Conservation (phyloP, 805 yeast genomes). For the Ogataea chonburiensis region DNA sequence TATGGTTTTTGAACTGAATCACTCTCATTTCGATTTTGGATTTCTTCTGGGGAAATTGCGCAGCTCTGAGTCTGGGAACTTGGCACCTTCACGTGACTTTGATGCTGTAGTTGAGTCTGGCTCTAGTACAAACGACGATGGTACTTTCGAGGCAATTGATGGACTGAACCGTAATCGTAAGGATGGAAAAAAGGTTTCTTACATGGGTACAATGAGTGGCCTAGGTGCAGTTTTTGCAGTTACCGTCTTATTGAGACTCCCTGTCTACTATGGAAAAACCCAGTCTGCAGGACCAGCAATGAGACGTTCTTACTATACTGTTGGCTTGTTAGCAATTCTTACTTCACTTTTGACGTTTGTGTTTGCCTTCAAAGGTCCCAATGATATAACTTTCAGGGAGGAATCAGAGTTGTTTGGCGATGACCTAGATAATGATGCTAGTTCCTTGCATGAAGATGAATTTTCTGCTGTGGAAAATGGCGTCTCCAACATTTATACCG, state of each 20-base stretch:
- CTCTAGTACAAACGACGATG: no score
- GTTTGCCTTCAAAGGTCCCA: conserved; percentile 42
- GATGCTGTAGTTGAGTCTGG: no score
- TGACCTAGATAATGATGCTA: conserved; percentile 30
- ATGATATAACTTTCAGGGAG: conserved; percentile 32
- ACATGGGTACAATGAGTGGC: conserved; percentile 63
- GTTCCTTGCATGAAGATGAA: conserved; percentile 35
- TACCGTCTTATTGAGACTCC: conserved; percentile 52
- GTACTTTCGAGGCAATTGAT: conserved; percentile 20
- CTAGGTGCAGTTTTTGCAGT: conserved; percentile 69
- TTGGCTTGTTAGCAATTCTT: conserved; percentile 43
- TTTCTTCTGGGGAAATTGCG: neutral
- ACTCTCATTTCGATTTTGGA: conserved; percentile 38
- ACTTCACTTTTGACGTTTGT: conserved; percentile 37
- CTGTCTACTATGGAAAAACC: conserved; percentile 44
- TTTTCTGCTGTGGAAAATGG: conserved; percentile 30
- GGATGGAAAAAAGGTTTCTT: conserved; percentile 57
- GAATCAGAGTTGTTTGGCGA: conserved; percentile 33
- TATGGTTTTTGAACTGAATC: conserved; percentile 46
- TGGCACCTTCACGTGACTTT: neutral
- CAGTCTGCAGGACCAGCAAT: conserved; percentile 44
- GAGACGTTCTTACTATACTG: conserved; percentile 46
- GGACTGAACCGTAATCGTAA: conserved; percentile 28
- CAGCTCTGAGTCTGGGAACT: neutral
- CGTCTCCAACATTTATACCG: conserved; percentile 18